Evolutionary conservation across 1,284 basidiomycete genomes (phyloP).

Genomic region (Pholiota adiposa): DNA sequence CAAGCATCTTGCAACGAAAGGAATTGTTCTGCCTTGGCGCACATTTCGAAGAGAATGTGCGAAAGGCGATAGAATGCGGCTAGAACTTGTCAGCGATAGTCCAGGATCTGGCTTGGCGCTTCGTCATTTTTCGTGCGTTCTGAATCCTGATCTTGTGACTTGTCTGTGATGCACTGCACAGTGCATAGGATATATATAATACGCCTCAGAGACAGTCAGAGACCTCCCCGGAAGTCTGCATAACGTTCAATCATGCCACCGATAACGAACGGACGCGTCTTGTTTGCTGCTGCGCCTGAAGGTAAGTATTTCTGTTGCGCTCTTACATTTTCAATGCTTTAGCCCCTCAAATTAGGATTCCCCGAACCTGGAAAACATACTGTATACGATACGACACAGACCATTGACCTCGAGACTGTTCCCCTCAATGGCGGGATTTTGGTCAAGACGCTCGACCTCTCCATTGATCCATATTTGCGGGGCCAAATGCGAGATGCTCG

Average conservation of each 20-base stretch:
- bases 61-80: too few relatives aligned
- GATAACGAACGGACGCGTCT: conserved; percentile 36
- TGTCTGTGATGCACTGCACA: not conserved
- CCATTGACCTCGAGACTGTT: conserved; percentile 55
- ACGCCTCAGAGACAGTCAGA: too few relatives aligned
- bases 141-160: too few relatives aligned
- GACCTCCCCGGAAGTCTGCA: too few relatives aligned
- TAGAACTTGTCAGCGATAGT: too few relatives aligned
- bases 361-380: conserved; percentile 52
- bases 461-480: conserved; percentile 54
- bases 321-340: not conserved
- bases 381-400: conserved; percentile 47
- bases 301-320: conserved; percentile 18
- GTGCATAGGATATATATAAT: too few relatives aligned
- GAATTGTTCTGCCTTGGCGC: too few relatives aligned
- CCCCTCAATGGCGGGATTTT: conserved; percentile 56
- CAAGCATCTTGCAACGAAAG: too few relatives aligned
- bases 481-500: conserved; percentile 40
- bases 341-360: conserved; percentile 38
- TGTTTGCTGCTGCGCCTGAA: conserved; percentile 41
- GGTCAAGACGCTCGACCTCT: conserved; percentile 48
- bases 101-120: too few relatives aligned
- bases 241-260: conserved; percentile 32
- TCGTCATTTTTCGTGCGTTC: too few relatives aligned
- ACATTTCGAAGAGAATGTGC: too few relatives aligned